Conservation (phyloP, 352 stramenopile genomes). For the Phytophthora fragariae region DNA sequence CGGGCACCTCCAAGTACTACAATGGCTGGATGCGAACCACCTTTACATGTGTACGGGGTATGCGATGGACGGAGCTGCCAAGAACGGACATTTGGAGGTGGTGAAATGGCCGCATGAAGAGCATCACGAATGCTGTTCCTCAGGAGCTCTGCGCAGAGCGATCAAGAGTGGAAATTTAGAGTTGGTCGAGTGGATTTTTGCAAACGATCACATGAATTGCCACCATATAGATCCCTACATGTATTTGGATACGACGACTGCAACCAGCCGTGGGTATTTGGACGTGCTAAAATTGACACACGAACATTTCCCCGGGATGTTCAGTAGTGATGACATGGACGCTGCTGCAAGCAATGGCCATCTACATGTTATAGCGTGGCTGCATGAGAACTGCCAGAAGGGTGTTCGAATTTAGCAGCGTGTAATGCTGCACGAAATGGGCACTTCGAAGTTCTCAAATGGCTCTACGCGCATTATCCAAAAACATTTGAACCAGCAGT, state of each 20-base stretch:
- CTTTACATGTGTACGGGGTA: neutral
- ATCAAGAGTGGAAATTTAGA: neutral
- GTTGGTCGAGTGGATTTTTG: neutral
- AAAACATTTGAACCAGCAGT: no score
- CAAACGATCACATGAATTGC: neutral
- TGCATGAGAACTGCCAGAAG: no score
- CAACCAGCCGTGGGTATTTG: neutral
- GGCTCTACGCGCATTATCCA: no score
- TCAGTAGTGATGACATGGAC: neutral
- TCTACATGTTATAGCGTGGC: no score
- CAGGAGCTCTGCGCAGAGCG: neutral
- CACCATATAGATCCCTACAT: neutral
- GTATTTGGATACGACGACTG: neutral
- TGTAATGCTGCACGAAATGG: no score
- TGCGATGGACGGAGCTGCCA: neutral
- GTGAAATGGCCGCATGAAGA: neutral
- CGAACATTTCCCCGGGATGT: neutral
- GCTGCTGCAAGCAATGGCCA: no score
- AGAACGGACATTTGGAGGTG: neutral
- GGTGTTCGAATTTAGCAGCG: no score
- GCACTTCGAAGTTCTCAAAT: no score
- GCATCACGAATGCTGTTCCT: neutral
- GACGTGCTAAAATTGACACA: neutral
- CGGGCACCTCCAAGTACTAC: no score
- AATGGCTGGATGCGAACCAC: neutral